Evolutionary conservation across 176 grass and related monocot species (phyloP), one percentile per base, ranked within the genome.

Genomic region (Lolium rigidum): DNA sequence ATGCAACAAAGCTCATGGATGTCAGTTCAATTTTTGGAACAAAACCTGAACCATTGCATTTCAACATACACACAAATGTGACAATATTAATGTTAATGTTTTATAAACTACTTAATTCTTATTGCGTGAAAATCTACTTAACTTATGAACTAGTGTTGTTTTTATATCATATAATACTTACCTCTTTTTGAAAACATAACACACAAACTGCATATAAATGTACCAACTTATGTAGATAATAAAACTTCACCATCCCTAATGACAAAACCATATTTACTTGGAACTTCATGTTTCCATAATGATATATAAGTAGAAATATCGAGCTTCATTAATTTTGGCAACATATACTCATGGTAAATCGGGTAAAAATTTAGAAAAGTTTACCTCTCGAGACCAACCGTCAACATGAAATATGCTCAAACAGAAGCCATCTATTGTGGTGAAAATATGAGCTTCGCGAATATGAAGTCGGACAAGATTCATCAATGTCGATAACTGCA

Each of bases 361-460:
- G 0, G 7, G 7, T 7, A 28, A 31, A 4, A 14, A 52, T 31
- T 75, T 31, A 51, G 46, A 28, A 20, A 76, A 76, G 4, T 28
- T n/a, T 77, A 98, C 95, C 95, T 95, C 89, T 28, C 68, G 77
- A 6, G 78, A 35, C 93, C 95, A 98, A 4, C 95, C 95, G 86
- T 95, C 91, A 50, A 98, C 93, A 83, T 92, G 81, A 83, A 98
- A 95, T 66, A 93, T 79, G 63, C 88, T 91, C 93, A 98, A 87
- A 70, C 89, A 98, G 79, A 86, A 89, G 2, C 93, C 91, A 91
- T 98, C 95, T 0, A 10, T 77, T 57, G 95, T 95, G 38, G 93
- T 95, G 87, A 93, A 95, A 67, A 98, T 88, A 92, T 98, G 93
- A 81, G 91, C 91, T 89, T 98, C 95, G 13, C 85, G 88, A 70